These are phyloP conservation scores for Alternaria solani DNA, from an alignment of 2,329 filamentous ascomycete genomes.

Conservation along the genomic window DNA sequence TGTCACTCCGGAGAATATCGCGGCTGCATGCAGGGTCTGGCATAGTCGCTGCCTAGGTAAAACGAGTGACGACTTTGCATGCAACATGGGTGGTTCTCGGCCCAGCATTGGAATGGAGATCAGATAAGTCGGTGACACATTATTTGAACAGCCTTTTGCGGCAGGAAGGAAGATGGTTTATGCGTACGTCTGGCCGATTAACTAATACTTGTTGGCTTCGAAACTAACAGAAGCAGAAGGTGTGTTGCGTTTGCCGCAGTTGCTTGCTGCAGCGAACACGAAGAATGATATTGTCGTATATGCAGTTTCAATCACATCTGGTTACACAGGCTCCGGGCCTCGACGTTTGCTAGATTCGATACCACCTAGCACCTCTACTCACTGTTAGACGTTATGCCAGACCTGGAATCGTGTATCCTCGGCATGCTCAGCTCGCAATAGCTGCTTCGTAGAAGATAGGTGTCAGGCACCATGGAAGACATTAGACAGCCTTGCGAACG, in stretches of 20 bases:
- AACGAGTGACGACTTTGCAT: background rate
- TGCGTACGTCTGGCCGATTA: background rate
- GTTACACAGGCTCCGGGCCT: background rate
- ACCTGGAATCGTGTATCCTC: background rate
- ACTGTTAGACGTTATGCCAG: background rate
- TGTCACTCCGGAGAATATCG: slow-evolving; percentile 1
- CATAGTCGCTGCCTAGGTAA: background rate
- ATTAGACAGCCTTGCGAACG: background rate
- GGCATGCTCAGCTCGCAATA: background rate
- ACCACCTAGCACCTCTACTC: background rate
- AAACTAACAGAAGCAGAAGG: background rate
- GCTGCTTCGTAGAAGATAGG: background rate
- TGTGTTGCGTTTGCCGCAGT: background rate
- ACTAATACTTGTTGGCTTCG: background rate
- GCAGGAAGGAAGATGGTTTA: background rate
- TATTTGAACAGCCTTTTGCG: background rate
- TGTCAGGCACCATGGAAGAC: background rate
- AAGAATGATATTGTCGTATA: background rate
- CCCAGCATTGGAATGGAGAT: background rate
- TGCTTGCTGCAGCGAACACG: background rate
- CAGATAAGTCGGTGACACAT: background rate
- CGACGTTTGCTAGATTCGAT: background rate
- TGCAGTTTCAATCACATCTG: background rate
- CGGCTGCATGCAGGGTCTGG: slow-evolving; percentile 2
- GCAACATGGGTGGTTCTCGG: background rate